Evolutionary conservation across 192 early-diverging fungal species (phyloP).

Genomic region (Geranomyces variabilis): DNA sequence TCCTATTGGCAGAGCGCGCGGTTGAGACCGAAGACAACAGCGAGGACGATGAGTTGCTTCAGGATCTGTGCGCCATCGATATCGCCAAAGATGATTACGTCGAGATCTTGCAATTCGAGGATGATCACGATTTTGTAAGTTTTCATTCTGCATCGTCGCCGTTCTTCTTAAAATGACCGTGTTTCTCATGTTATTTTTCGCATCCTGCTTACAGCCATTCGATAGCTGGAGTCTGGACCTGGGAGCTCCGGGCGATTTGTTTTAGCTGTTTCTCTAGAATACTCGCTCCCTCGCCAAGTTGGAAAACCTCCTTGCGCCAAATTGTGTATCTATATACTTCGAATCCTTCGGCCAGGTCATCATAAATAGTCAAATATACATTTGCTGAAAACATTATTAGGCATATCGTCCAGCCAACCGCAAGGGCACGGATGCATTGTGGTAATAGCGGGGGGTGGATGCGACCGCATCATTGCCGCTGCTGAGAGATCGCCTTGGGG

Average conservation of each 20-base stretch:
- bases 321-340: too few species aligned
- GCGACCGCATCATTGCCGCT: too few species aligned
- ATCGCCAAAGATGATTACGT: conserved; percentile 28
- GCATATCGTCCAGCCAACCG: too few species aligned
- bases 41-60: conserved; percentile 14
- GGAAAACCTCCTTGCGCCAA: too few species aligned
- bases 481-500: too few species aligned
- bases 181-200: conserved; percentile 11
- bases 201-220: background rate
- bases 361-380: too few species aligned
- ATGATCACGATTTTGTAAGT: conserved; percentile 13
- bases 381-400: too few species aligned
- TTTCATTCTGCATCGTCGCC: too few species aligned
- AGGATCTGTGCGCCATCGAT: conserved; percentile 29
- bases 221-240: background rate
- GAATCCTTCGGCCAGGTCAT: too few species aligned
- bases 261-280: conserved; percentile 1
- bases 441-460: too few species aligned
- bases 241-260: conserved; percentile 24
- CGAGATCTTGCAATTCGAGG: conserved; percentile 32
- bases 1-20: conserved; percentile 12
- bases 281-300: too few species aligned
- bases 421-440: too few species aligned
- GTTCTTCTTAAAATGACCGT: background rate
- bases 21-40: conserved; percentile 14